A percentile compares a stretch with the other conserved stretches of the same genome.
Evolutionary conservation across 1,284 basidiomycete genomes (phyloP).

Genomic region (Papiliotrema terrestris): DNA sequence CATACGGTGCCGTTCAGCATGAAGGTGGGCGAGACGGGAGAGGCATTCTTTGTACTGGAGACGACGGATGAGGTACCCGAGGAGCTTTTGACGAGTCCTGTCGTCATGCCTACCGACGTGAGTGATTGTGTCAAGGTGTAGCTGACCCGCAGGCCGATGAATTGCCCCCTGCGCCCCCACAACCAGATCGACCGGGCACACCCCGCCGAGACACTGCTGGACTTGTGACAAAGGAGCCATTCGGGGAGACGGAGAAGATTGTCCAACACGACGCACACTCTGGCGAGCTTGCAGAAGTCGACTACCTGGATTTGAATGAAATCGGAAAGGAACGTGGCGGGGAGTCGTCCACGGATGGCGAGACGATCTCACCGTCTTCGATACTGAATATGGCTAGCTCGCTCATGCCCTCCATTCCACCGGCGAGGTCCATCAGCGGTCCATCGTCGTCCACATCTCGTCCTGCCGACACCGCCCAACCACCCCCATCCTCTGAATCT

Average conservation of each 20-base stretch:
- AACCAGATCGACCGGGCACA: neutral
- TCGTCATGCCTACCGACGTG: slow-evolving; percentile 56
- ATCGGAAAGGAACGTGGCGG: neutral
- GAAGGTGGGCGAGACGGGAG: slow-evolving; percentile 98
- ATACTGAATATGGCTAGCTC: neutral
- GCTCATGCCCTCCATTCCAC: too few relatives aligned
- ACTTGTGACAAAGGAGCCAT: slow-evolving; percentile 41
- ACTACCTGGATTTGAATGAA: slow-evolving; percentile 48
- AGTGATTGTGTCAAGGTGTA: slow-evolving; percentile 8
- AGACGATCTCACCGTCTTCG: neutral
- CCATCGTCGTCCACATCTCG: too few relatives aligned
- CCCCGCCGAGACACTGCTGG: slow-evolving; percentile 1
- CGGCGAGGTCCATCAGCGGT: too few relatives aligned
- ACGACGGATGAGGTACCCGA: slow-evolving; percentile 91
- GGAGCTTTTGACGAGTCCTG: slow-evolving; percentile 88
- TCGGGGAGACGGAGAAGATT: slow-evolving; percentile 38
- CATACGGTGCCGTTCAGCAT: slow-evolving; percentile 75
- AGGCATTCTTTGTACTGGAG: slow-evolving; percentile 98
- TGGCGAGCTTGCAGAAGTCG: slow-evolving; percentile 31
- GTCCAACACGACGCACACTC: slow-evolving; percentile 14
- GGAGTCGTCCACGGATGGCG: too few relatives aligned
- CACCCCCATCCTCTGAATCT: slow-evolving; percentile 8
- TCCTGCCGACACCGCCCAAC: slow-evolving; percentile 1
- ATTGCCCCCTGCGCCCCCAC: neutral
- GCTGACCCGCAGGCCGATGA: neutral